Evolutionary conservation across 2,329 filamentous ascomycete genomes (phyloP), one percentile per base, ranked within the genome.

Genomic region (Boeremia exigua): DNA sequence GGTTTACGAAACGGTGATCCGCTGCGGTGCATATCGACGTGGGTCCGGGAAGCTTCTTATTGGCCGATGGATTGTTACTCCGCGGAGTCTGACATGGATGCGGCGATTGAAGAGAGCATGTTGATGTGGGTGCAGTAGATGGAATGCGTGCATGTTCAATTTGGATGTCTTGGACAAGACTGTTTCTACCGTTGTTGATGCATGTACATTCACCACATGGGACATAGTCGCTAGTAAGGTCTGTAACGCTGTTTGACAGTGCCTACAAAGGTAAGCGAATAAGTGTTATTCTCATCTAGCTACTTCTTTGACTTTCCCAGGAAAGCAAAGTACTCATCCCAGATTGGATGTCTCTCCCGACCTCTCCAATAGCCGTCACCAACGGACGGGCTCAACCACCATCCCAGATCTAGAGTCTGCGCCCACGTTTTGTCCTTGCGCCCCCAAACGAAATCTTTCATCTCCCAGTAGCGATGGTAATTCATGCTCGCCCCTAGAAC

Each of bases 371-470:
- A 17, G 19, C 27, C 43, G 14, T 46, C 43, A 14, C 43, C 43
- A 19, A 9, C n/a, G 5, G 32, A 30, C 38, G 48, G 45, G 38
- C 48, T 58, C 43, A 58, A 36, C 54, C 45, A 58, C 54, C 54
- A 54, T 14, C 38, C 45, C n/a, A 53, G 15, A 49, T 49, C 48
- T 33, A 58, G 37, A 40, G 10, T 40, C 19, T 58, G 39, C 45
- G 38, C 54, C 54, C 54, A 58, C 15, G 45, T 46, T 28, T 49
- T n/a, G 39, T 49, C 38, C 38, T 53, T 53, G 10, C 0, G 1
- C 2, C 17, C 43, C 29, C 50, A 43, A 25, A 54, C 43, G 36
- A 54, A 54, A 34, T 50, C 19, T 10, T 11, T 39, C 29, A 14
- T 39, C 27, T 53, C 48, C 48, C 48, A 58, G 25, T 38, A 46